phyloP scores from a whole-genome alignment of 257 asterid species.

The Salvia rosmarinus region DNA sequence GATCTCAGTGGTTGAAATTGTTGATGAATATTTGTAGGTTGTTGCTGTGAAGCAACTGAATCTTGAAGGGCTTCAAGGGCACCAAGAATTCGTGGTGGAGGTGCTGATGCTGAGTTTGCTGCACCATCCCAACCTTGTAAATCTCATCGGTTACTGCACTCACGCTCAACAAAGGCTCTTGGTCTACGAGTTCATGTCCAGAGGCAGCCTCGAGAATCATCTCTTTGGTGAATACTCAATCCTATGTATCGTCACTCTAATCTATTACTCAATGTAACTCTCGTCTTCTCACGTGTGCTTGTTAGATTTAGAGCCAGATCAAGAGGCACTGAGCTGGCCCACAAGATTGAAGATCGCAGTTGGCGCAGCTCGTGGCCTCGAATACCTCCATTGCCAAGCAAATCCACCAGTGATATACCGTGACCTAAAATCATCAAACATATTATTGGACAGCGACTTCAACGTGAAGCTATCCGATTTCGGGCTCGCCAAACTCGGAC shows the following conservation, averaged over 20 bases:
- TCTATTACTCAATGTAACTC: no score
- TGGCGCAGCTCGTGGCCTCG: conserved; percentile 78
- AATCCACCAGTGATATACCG: conserved; percentile 80
- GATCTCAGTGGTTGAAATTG: neutral
- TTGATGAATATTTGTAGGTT: conserved; percentile 34
- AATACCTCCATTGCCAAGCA: conserved; percentile 65
- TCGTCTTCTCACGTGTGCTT: no score
- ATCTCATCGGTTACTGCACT: conserved; percentile 77
- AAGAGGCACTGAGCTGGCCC: conserved; percentile 61
- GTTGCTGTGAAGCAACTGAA: conserved; percentile 88
- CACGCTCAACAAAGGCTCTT: conserved; percentile 82
- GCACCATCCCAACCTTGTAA: conserved; percentile 86
- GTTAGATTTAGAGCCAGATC: conserved; percentile 56
- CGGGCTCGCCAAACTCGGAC: conserved; percentile 79
- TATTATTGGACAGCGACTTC: conserved; percentile 59
- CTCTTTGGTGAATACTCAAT: conserved; percentile 52
- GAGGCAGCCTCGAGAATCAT: conserved; percentile 90
- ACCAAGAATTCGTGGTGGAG: conserved; percentile 87
- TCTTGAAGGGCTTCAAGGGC: conserved; percentile 89
- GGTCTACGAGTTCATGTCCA: conserved; percentile 83
- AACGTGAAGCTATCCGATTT: conserved; percentile 75
- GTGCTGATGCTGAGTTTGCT: conserved; percentile 83
- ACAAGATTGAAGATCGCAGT: conserved; percentile 65
- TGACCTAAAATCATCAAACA: conserved; percentile 74
- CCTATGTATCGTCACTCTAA: no score